Conservation (phyloP, 768 basidiomycete genomes). For the Hemileccinum impolitum region DNA sequence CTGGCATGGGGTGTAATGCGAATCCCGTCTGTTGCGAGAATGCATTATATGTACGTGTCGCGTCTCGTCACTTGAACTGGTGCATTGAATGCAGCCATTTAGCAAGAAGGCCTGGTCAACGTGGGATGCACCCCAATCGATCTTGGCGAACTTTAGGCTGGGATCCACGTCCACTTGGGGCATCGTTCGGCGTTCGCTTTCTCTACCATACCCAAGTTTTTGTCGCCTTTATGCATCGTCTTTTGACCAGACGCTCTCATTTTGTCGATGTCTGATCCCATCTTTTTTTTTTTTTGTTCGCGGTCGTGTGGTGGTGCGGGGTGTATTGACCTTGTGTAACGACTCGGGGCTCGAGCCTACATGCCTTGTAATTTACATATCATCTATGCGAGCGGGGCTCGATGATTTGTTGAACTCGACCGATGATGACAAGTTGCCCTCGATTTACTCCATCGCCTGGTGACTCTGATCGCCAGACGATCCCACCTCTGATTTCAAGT, state of each 20-base stretch:
- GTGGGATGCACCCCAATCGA: conserved; percentile 22
- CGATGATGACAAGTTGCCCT: conserved; percentile 3
- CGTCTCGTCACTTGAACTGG: not conserved
- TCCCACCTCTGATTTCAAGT: conserved; percentile 1
- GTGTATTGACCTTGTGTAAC: conserved; percentile 6
- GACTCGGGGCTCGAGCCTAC: conserved; percentile 2
- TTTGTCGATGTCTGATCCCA: conserved; percentile 22
- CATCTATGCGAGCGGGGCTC: conserved; percentile 13
- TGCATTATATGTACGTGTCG: conserved; percentile 13
- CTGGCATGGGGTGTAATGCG: conserved; percentile 11
- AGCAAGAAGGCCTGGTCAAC: conserved; percentile 25
- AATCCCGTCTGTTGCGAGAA: conserved; percentile 25
- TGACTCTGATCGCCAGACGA: not conserved
- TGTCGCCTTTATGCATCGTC: conserved; percentile 8
- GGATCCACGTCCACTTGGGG: conserved; percentile 2
- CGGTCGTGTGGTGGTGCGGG: conserved; percentile 1
- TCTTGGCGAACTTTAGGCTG: conserved; percentile 2
- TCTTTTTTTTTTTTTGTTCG: conserved; percentile 17
- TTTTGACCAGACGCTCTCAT: conserved; percentile 22
- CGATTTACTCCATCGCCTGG: conserved; percentile 26
- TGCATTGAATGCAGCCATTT: not conserved
- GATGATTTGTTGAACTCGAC: not conserved
- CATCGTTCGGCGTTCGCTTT: conserved; percentile 21
- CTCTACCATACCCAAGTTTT: conserved; percentile 8
- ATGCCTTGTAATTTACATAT: conserved; percentile 16